Evolutionary conservation across 805 yeast genomes (phyloP), one percentile per base, ranked within the genome.

Genomic region (Kodamaea hsintzibuensis): DNA sequence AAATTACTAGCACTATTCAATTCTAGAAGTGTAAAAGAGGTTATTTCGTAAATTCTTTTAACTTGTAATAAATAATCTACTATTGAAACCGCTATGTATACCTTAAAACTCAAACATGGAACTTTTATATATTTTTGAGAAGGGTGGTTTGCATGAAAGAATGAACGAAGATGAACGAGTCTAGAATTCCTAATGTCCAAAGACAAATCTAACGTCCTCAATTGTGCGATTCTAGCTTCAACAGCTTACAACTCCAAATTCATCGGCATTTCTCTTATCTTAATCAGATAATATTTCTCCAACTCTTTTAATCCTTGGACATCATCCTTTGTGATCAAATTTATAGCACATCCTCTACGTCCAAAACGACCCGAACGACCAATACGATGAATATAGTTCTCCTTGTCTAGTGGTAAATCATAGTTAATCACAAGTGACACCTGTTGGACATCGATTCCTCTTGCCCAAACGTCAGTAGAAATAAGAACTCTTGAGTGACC

Each of bases 291-390:
- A 79, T 85, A 90, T 71, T 80, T 86, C 79, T 93, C 98, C 60
- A 95, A 85, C 71, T 89, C 96, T 70, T 88, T 85, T 78, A 92
- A 78, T 68, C 81, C 81, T 60, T 82, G 79, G 60, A 81, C 80
- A 70, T 93, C 98, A 53, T 85, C 85, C 58, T 80, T 81, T 50
- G 98, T 92, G 64, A 92, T 86, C 68, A 93, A 89, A 80, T 92
- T 95, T 71, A 93, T 89, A 57, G 98, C 98, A 44, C 89, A 96
- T 2, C 97, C 99, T 80, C 92, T 93, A 76, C 99, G 86, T 64
- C 99, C 99, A 79, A 93, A 93, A 71, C 99, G 86, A 60, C 98
- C 99, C 62, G 96, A 91, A 74, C 99, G 87, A 73, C 99, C 99
- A 62, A 93, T 93, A 76, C 99, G 84, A 80, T 93, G 99, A 68